Conservation (phyloP, 306 rosid species). For the Fragaria vesca region DNA sequence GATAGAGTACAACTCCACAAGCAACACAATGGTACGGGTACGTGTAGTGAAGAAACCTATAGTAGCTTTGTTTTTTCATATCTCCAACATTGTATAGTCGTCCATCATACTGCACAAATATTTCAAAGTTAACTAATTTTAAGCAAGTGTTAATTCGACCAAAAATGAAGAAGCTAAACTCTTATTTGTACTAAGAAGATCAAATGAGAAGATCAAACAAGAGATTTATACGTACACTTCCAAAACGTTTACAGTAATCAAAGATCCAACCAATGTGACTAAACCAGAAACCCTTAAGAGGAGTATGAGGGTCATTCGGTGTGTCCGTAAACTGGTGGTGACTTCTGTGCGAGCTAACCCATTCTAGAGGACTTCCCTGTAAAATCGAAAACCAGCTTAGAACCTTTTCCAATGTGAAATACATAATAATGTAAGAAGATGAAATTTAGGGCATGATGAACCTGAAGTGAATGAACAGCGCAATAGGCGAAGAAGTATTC, state of each 20-base stretch:
- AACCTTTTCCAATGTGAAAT: too few relatives aligned
- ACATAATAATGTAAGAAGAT: too few relatives aligned
- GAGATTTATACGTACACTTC: constrained; percentile 46
- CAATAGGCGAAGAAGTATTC: constrained; percentile 77
- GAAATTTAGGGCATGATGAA: not conserved
- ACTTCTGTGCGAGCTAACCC: constrained; percentile 83
- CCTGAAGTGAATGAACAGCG: constrained; percentile 83
- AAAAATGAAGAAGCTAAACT: too few relatives aligned
- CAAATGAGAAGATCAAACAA: too few relatives aligned
- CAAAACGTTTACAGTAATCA: constrained; percentile 46
- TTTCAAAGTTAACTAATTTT: not conserved
- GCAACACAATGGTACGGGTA: constrained; percentile 71
- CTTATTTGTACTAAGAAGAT: too few relatives aligned
- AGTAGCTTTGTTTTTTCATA: too few relatives aligned
- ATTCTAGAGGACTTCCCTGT: constrained; percentile 86
- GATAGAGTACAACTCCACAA: constrained; percentile 60
- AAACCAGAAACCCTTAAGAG: constrained; percentile 81
- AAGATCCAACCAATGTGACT: constrained; percentile 27
- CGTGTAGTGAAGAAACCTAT: constrained; percentile 43
- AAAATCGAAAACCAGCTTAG: not conserved
- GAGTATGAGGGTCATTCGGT: constrained; percentile 85
- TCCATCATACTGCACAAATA: constrained; percentile 60
- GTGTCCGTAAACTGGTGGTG: constrained; percentile 44
- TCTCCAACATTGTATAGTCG: constrained; percentile 30
- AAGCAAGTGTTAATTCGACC: too few relatives aligned